Percentiles rank a stretch among this genome's conserved stretches.
Conservation (phyloP, 176 grass and related monocot species). For the Bothriochloa decipiens region DNA sequence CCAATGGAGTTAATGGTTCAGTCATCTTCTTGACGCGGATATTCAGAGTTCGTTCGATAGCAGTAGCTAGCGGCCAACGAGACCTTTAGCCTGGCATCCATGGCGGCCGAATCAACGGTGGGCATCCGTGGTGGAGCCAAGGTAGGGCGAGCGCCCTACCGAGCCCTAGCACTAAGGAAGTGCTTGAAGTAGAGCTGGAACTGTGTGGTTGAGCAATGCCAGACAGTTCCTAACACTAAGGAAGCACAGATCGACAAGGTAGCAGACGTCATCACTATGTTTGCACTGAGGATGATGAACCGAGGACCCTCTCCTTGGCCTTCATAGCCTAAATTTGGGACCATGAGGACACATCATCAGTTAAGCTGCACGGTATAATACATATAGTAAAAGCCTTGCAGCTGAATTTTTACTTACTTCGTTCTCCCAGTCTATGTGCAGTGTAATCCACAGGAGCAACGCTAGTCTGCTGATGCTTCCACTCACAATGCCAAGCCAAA, state of each 20-base stretch:
- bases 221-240: no score
- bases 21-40: no score
- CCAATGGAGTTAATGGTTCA: no score
- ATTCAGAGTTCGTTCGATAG: no score
- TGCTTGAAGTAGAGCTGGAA: not conserved
- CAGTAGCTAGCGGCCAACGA: no score
- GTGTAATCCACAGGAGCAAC: conserved; percentile 27
- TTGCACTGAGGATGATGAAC: not conserved
- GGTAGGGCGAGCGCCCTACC: no score
- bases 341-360: not conserved
- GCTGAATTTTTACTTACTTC: conserved; percentile 5
- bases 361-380: not conserved
- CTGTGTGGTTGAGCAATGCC: no score
- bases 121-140: no score
- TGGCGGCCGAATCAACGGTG: no score
- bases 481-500: conserved; percentile 45
- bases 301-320: conserved; percentile 22
- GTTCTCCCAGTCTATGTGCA: conserved; percentile 38
- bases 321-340: conserved; percentile 7
- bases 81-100: no score
- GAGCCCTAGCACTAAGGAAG: no score
- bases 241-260: not conserved
- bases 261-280: not conserved
- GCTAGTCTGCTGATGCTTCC: conserved; percentile 22
- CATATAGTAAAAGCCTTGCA: not conserved